These are phyloP conservation scores for Rhazya stricta DNA, from an alignment of 257 asterid species.

Conservation along the genomic window DNA sequence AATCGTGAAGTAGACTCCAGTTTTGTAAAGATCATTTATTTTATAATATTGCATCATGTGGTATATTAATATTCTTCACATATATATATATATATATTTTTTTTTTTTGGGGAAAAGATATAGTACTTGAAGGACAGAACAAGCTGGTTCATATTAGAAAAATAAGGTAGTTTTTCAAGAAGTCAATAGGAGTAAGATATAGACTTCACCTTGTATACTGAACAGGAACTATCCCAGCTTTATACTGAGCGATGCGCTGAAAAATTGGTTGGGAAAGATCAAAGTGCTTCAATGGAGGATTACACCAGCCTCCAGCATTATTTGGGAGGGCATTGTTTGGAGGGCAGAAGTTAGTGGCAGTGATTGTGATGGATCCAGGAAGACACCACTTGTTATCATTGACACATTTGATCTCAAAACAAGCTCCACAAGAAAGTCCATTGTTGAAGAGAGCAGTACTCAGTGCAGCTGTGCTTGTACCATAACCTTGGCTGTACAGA, in stretches of 20 bases:
- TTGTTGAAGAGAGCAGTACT: conserved; percentile 29
- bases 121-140: too few relatives aligned
- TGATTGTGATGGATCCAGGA: conserved; percentile 18
- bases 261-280: conserved; percentile 29
- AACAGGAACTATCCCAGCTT: conserved; percentile 30
- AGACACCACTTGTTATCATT: conserved; percentile 18
- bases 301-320: conserved; percentile 29
- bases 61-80: too few relatives aligned
- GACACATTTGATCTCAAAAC: conserved; percentile 28
- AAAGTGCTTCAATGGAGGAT: conserved; percentile 27
- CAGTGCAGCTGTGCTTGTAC: conserved; percentile 28
- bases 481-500: conserved; percentile 26
- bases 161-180: too few relatives aligned
- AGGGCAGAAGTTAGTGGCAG: conserved; percentile 33
- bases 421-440: conserved; percentile 28
- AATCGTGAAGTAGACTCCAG: too few relatives aligned
- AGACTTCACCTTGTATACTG: conserved; percentile 21
- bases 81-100: too few relatives aligned
- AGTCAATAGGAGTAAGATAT: neutral
- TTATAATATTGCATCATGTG: neutral
- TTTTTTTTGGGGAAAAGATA: too few relatives aligned
- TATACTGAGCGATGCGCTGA: conserved; percentile 21
- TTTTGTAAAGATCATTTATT: neutral
- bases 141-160: too few relatives aligned
- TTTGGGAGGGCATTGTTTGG: conserved; percentile 23